Conservation (phyloP, 352 stramenopile species). For the Globisporangium solare region DNA sequence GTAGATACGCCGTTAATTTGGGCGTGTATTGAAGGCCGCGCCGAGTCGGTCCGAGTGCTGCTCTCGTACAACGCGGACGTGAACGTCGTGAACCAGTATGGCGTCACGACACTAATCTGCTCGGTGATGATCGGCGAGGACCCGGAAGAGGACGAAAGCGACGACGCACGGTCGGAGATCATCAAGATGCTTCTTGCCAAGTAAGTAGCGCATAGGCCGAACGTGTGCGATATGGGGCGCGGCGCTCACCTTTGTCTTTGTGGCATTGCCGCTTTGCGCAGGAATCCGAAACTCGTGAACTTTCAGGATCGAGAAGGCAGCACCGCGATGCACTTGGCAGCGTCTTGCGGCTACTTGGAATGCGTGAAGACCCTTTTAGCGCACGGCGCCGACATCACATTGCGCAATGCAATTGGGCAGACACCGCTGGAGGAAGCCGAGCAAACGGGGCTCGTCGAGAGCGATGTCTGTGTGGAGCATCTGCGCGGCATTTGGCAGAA, state of each 20-base stretch:
- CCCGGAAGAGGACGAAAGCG: constrained; percentile 43
- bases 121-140: constrained; percentile 80
- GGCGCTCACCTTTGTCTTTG: background rate
- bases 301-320: constrained; percentile 80
- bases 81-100: constrained; percentile 67
- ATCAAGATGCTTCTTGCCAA: constrained; percentile 51
- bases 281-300: constrained; percentile 64
- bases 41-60: constrained; percentile 61
- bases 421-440: constrained; percentile 78
- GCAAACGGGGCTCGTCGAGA: constrained; percentile 51
- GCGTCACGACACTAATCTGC: constrained; percentile 66
- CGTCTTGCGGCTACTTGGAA: constrained; percentile 65
- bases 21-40: constrained; percentile 75
- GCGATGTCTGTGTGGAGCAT: constrained; percentile 50
- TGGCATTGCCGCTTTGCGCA: constrained; percentile 7
- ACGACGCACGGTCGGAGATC: constrained; percentile 52
- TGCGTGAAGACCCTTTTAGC: constrained; percentile 65
- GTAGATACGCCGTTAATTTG: constrained; percentile 74
- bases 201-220: constrained; percentile 10
- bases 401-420: constrained; percentile 75
- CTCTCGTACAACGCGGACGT: constrained; percentile 57
- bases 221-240: background rate
- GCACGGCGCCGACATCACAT: constrained; percentile 65
- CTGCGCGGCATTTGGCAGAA: constrained; percentile 59
- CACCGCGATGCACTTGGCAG: constrained; percentile 78